Conservation (phyloP, 2,329 filamentous ascomycete species). For the Sporothrix variecibatus region DNA sequence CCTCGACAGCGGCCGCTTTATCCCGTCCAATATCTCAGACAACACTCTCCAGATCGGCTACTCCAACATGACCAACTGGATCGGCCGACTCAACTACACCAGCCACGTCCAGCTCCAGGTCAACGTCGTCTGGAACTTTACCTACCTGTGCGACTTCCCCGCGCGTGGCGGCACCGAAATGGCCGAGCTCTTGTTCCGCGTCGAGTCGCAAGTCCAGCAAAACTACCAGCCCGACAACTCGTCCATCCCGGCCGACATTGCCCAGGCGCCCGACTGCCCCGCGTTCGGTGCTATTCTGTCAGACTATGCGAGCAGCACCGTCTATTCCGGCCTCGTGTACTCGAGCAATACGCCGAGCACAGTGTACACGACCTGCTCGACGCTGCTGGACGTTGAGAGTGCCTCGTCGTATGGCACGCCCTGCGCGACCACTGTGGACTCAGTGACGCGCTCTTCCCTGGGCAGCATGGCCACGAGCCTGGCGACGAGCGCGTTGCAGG, state of each 20-base stretch:
- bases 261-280: constrained; percentile 22
- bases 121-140: neutral
- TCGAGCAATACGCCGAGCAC: neutral
- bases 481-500: neutral
- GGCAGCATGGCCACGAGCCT: constrained; percentile 17
- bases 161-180: neutral
- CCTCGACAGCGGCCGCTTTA: constrained; percentile 14
- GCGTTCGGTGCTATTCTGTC: constrained; percentile 17
- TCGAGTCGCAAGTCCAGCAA: neutral
- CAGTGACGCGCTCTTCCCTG: constrained; percentile 12
- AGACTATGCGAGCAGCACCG: neutral
- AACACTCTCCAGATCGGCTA: constrained; percentile 14
- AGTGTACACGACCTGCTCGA: neutral
- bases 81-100: neutral
- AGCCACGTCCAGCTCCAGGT: constrained; percentile 16
- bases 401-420: constrained; percentile 5
- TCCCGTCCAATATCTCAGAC: neutral
- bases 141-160: neutral
- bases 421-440: constrained; percentile 16
- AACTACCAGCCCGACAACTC: neutral
- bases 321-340: neutral
- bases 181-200: constrained; percentile 10
- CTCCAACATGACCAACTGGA: constrained; percentile 25
- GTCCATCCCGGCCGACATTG: constrained; percentile 9
- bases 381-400: neutral